These are phyloP conservation scores for Euphorbia schlechtendalii DNA, from an alignment of 441 rosid species.

Conservation along the genomic window DNA sequence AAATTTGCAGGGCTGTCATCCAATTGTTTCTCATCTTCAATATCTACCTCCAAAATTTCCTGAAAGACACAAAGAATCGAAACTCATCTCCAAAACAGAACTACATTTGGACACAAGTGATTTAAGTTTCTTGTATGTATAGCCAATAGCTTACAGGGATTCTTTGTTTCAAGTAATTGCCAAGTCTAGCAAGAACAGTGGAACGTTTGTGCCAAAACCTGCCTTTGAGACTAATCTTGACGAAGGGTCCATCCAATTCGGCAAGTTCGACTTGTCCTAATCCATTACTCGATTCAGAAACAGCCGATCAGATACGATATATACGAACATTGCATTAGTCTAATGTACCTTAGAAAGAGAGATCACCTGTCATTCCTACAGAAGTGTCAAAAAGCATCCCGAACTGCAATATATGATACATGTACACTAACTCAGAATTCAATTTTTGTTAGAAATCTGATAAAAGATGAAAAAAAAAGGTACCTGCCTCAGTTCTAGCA, in stretches of 20 bases:
- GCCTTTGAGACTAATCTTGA: conserved; percentile 76
- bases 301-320: not conserved
- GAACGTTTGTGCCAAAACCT: conserved; percentile 90
- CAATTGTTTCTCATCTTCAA: conserved; percentile 83
- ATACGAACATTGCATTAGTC: not conserved
- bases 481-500: conserved; percentile 64
- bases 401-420: conserved; percentile 7
- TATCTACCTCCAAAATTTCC: conserved; percentile 85
- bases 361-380: conserved; percentile 69
- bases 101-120: not conserved
- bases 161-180: conserved; percentile 83
- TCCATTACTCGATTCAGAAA: conserved; percentile 3
- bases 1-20: conserved; percentile 91
- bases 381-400: conserved; percentile 8
- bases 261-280: conserved; percentile 66
- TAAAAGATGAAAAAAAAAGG: not conserved
- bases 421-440: not conserved
- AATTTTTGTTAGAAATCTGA: not conserved
- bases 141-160: conserved; percentile 57
- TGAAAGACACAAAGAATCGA: conserved; percentile 12
- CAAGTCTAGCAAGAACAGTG: conserved; percentile 65
- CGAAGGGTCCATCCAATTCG: conserved; percentile 89
- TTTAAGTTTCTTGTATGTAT: too few species aligned
- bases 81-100: not conserved
- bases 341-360: conserved; percentile 8